Conservation (phyloP, 495 filamentous ascomycete species). For the Tuber magnatum region DNA sequence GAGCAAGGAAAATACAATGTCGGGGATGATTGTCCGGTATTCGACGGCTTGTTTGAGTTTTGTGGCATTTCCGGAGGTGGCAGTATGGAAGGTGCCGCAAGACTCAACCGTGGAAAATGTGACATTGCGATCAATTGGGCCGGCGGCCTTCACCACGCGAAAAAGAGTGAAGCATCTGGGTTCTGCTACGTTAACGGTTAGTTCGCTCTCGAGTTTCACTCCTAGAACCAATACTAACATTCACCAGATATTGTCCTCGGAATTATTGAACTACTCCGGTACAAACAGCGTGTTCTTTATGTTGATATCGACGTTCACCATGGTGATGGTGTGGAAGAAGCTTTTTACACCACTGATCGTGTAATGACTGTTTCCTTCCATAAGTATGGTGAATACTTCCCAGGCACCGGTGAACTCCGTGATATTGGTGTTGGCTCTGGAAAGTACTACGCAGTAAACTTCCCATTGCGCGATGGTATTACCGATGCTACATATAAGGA, state of each 20-base stretch:
- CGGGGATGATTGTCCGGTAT: conserved; percentile 91
- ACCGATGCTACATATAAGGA: conserved; percentile 86
- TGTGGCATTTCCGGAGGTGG: conserved; percentile 88
- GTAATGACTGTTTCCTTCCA: conserved; percentile 96
- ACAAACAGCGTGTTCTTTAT: conserved; percentile 88
- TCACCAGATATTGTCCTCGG: conserved; percentile 79
- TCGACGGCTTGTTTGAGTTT: conserved; percentile 91
- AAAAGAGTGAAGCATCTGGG: conserved; percentile 84
- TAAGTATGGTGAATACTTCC: conserved; percentile 98
- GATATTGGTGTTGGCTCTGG: conserved; percentile 90
- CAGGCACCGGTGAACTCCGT: conserved; percentile 90
- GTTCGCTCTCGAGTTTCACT: not conserved
- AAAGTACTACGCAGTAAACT: conserved; percentile 95
- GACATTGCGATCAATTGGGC: conserved; percentile 99
- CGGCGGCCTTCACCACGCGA: conserved; percentile 96
- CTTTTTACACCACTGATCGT: conserved; percentile 91
- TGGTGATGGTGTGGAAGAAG: conserved; percentile 93
- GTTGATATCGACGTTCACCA: conserved; percentile 98
- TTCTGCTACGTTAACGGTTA: conserved; percentile 88
- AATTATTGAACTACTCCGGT: conserved; percentile 78
- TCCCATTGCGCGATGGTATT: conserved; percentile 95
- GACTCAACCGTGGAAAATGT: conserved; percentile 74
- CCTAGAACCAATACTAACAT: not conserved
- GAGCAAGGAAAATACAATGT: conserved; percentile 88
- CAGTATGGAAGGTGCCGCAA: conserved; percentile 83